Conservation (phyloP, 345 rosid species). For the Punica granatum region DNA sequence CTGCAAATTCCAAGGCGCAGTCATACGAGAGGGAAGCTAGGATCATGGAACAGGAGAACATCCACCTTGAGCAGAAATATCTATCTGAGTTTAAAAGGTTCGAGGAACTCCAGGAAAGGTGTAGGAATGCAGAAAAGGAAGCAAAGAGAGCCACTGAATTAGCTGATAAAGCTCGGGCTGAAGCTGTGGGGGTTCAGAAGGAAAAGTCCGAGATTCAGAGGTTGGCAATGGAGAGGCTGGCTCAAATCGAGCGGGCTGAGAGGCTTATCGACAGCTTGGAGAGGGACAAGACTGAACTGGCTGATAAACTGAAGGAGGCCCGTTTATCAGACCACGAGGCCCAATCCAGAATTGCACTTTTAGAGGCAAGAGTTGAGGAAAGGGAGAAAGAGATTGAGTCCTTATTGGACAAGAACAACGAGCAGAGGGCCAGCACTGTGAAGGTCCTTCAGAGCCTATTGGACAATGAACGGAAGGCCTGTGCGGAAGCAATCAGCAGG, state of each 20-base stretch:
- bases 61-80: slow-evolving; percentile 75
- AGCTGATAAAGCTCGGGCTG: slow-evolving; percentile 82
- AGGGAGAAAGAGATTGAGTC: slow-evolving; percentile 93
- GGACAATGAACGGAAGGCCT: slow-evolving; percentile 78
- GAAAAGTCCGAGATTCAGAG: slow-evolving; percentile 75
- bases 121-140: slow-evolving; percentile 74
- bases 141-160: slow-evolving; percentile 79
- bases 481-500: slow-evolving; percentile 56
- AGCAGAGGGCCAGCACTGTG: slow-evolving; percentile 72
- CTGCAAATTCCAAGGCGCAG: slow-evolving; percentile 58
- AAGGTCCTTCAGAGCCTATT: slow-evolving; percentile 71
- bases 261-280: slow-evolving; percentile 74
- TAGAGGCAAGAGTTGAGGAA: slow-evolving; percentile 88
- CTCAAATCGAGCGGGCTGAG: slow-evolving; percentile 73
- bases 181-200: slow-evolving; percentile 70
- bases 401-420: slow-evolving; percentile 61
- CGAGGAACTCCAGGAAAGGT: slow-evolving; percentile 78
- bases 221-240: slow-evolving; percentile 83
- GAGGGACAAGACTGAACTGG: slow-evolving; percentile 61
- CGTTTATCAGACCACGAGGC: slow-evolving; percentile 68
- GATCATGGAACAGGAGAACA: slow-evolving; percentile 80
- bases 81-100: slow-evolving; percentile 70
- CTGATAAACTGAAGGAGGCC: slow-evolving; percentile 48
- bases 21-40: slow-evolving; percentile 73
- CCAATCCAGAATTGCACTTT: slow-evolving; percentile 46